Evolutionary conservation across 768 basidiomycete genomes (phyloP), one percentile per base, ranked within the genome.

Genomic region (Panus rudis): DNA sequence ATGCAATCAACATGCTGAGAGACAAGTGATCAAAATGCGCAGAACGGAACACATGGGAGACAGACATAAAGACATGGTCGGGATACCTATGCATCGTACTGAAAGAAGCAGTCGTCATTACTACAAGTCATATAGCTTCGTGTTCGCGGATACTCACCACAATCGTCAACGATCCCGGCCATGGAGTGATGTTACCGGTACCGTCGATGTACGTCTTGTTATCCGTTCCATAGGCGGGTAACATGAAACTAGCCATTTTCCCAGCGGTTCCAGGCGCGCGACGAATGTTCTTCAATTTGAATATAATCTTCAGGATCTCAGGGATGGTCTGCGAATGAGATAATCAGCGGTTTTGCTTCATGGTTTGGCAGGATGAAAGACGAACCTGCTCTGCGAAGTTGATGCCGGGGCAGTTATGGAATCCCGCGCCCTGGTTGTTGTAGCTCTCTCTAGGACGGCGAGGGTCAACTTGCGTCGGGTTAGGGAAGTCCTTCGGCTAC

Each of bases 251-350:
- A 20, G 55, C 53, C 17, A 75, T 58, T 23, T 46, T 51, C 1
- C 76, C 77, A 10, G 67, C 57, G 38, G 61, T 52, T 1, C 73
- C 75, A 12, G 66, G 59, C 1, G 71, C 75, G 25, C 71, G 69
- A 19, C 70, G 67, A 26, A 76, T 46, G 49, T 72, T 72, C 49
- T 66, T 64, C 20, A 63, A 53, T 30, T 49, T 47, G 61, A 76
- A 73, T 23, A 78, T 58, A n/a, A 59, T 62, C 54, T 65, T 67
- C 39, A 77, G 52, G 30, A 70, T 66, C 48, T 74, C 71, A 4
- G 67, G 58, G 22, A 71, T 26, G 20, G 47, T 46, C 51, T 50
- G 37, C n/a, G n/a, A n/a, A n/a, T n/a, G n/a, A n/a, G n/a, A n/a
- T n/a, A n/a, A n/a, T n/a, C n/a, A n/a, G n/a, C n/a, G n/a, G n/a